Conservation (phyloP, 495 filamentous ascomycete genomes). For the Melanomma pulvis-pyrius region DNA sequence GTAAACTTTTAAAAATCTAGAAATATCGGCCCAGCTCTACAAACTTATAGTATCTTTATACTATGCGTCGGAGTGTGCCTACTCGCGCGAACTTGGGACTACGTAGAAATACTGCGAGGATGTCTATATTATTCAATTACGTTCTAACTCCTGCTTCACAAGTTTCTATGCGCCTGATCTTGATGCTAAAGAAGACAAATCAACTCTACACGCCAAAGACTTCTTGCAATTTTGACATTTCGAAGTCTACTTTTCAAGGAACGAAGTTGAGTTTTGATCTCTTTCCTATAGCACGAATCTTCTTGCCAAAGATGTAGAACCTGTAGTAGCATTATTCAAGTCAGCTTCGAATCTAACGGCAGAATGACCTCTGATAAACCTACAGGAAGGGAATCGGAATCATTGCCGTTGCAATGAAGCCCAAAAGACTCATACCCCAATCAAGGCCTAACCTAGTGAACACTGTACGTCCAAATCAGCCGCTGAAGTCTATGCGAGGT, state of each 20-base stretch:
- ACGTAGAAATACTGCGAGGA: too few species aligned
- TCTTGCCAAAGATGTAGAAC: conserved; percentile 28
- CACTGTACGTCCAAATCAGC: conserved; percentile 6
- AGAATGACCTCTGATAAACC: neutral
- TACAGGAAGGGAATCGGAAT: conserved; percentile 34
- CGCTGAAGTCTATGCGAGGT: neutral
- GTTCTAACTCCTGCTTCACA: too few species aligned
- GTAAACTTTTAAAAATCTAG: too few species aligned
- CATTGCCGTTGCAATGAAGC: conserved; percentile 31
- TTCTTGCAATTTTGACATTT: too few species aligned
- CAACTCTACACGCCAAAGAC: too few species aligned
- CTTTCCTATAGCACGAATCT: conserved; percentile 30
- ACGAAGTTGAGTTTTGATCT: conserved; percentile 22
- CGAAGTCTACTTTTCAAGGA: neutral
- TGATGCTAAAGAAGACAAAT: too few species aligned
- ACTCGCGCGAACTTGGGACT: too few species aligned
- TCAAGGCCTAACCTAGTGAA: conserved; percentile 29
- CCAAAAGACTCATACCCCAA: conserved; percentile 37
- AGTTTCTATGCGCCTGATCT: too few species aligned
- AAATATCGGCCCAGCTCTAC: too few species aligned
- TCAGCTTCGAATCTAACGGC: neutral
- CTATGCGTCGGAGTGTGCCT: too few species aligned
- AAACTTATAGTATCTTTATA: too few species aligned
- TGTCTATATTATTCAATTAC: too few species aligned
- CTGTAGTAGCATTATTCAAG: neutral